Conservation (phyloP, 148 eudicot genomes). For the Salicornia ramosissima region DNA sequence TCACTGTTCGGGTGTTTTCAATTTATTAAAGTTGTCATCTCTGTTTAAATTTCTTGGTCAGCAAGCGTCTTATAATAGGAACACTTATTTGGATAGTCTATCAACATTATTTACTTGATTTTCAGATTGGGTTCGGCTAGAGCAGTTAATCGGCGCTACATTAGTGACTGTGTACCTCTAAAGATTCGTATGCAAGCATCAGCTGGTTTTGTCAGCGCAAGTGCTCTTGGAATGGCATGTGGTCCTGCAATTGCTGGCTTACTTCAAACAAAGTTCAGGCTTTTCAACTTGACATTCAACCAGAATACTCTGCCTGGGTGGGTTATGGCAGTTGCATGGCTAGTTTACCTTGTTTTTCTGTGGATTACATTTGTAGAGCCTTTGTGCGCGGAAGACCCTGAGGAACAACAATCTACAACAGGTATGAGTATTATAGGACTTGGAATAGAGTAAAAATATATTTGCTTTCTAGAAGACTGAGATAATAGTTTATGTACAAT, state of each 20-base stretch:
- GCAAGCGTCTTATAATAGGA: constrained; percentile 1
- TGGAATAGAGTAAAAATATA: not conserved
- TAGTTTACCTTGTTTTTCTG: constrained; percentile 51
- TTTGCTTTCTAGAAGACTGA: not conserved
- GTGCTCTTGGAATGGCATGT: constrained; percentile 93
- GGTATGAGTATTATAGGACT: constrained; percentile 26
- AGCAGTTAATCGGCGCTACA: constrained; percentile 81
- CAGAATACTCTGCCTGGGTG: constrained; percentile 73
- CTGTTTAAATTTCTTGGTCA: not conserved
- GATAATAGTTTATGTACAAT: not conserved
- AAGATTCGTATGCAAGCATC: constrained; percentile 79
- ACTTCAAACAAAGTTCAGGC: constrained; percentile 55
- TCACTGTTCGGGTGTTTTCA: not conserved
- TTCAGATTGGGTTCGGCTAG: constrained; percentile 75
- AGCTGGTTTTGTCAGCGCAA: constrained; percentile 84
- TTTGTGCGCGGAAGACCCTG: constrained; percentile 31
- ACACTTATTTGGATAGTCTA: not conserved
- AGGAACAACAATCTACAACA: constrained; percentile 30
- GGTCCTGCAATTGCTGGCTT: constrained; percentile 83
- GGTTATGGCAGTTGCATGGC: constrained; percentile 78
- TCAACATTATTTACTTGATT: not conserved
- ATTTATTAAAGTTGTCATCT: not conserved
- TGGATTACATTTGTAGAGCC: constrained; percentile 65
- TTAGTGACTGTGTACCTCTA: constrained; percentile 81
- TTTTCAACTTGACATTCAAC: constrained; percentile 53